Evolutionary conservation across 495 filamentous ascomycete species (phyloP), one percentile per base, ranked within the genome.

Genomic region (Parathielavia appendiculata): DNA sequence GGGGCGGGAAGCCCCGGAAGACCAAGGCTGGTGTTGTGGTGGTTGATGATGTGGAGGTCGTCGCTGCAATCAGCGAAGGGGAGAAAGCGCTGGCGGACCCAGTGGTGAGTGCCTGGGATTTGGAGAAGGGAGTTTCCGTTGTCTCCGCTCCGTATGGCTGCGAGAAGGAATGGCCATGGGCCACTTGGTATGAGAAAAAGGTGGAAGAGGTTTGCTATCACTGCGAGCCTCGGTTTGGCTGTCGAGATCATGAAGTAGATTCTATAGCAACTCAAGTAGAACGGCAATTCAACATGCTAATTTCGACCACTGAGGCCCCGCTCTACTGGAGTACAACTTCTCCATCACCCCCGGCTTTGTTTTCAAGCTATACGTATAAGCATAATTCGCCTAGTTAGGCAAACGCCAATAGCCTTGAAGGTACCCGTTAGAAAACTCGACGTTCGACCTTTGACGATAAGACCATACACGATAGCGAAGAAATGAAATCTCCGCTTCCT

Each of bases 1-100:
- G 70, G 70, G 70, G 73, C 69, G 63, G 67, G 71, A 71, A 73
- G 71, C 70, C 67, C 71, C 69, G 53, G 60, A 56, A n/a, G 60
- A 63, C 47, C 47, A 40, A 41, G 34, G 19, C 11, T 41, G 54
- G 45, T 57, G 44, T 32, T 1, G 39, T 11, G 30, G 54, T 35
- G 41, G 19, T 41, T 40, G 36, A 14, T n/a, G 13, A 11, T 41
- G 41, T 44, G n/a, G 41, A 4, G 4, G 39, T 41, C 39, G n/a
- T 17, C 39, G n/a, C 4, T 41, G 39, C 5, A 10, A 5, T 44
- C n/a, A n/a, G n/a, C n/a, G n/a, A n/a, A n/a, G n/a, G n/a, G n/a
- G n/a, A n/a, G n/a, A n/a, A n/a, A n/a, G n/a, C n/a, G n/a, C n/a
- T n/a, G n/a, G n/a, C n/a, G 41, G n/a, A 38, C 19, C 20, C 46